Evolutionary conservation across 2,329 filamentous ascomycete genomes (phyloP).

Genomic region (Beauveria pseudobassiana): DNA sequence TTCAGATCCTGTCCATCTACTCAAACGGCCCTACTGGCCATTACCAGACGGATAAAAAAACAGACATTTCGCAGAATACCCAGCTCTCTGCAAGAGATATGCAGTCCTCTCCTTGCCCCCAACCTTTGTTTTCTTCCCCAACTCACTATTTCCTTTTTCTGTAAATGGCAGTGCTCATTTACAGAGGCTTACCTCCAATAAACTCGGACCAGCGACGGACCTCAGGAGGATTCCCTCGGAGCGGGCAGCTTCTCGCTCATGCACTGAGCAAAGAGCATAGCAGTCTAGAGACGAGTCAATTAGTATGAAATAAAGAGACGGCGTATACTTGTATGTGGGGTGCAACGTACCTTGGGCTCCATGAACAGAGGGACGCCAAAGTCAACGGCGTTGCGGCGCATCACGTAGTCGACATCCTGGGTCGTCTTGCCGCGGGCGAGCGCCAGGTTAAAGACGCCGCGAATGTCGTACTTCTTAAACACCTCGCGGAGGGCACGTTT

Average conservation of each 20-base stretch:
- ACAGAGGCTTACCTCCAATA: slow-evolving; percentile 77
- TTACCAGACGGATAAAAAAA: not conserved
- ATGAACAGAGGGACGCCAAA: slow-evolving; percentile 97
- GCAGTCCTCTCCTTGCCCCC: not conserved
- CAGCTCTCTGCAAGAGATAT: not conserved
- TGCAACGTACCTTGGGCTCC: slow-evolving; percentile 78
- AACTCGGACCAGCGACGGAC: slow-evolving; percentile 95
- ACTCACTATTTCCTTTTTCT: not conserved
- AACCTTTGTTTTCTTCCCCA: not conserved
- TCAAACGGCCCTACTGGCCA: not conserved
- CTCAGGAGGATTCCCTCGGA: slow-evolving; percentile 82
- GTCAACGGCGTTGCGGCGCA: slow-evolving; percentile 96
- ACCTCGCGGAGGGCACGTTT: slow-evolving; percentile 92
- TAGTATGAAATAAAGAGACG: not conserved
- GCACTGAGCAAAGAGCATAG: slow-evolving; percentile 90
- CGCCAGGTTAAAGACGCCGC: slow-evolving; percentile 91
- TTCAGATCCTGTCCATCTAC: not conserved
- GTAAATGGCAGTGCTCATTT: slow-evolving; percentile 24
- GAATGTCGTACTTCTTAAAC: slow-evolving; percentile 94
- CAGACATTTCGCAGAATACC: not conserved
- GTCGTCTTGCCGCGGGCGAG: slow-evolving; percentile 74
- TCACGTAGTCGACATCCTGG: slow-evolving; percentile 92
- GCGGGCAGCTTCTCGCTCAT: slow-evolving; percentile 92
- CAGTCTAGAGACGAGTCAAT: slow-evolving; percentile 57
- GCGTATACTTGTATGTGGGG: not conserved